These are phyloP conservation scores for Oryza longistaminata DNA, from an alignment of 176 grass and related monocot genomes.

Conservation along the genomic window DNA sequence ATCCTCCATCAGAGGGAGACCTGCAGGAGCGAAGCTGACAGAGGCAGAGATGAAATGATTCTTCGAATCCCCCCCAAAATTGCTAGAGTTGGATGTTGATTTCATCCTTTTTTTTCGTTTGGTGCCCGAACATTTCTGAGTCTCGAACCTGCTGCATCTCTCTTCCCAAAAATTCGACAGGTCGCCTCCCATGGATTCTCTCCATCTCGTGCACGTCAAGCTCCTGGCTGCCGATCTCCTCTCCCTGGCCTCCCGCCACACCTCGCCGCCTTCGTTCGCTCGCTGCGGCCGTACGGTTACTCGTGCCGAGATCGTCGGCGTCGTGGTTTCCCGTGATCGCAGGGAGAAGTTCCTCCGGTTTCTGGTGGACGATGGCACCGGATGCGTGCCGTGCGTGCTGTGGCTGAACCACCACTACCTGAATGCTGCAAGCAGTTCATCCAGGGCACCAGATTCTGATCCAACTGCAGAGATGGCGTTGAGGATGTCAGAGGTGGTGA, in stretches of 20 bases:
- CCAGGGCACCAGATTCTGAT: constrained; percentile 20
- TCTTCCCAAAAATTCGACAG: not conserved
- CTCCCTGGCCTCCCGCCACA: constrained; percentile 40
- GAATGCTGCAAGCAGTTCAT: not conserved
- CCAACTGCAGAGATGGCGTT: constrained; percentile 49
- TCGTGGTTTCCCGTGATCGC: constrained; percentile 60
- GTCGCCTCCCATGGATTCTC: constrained; percentile 37
- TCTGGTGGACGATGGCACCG: constrained; percentile 74
- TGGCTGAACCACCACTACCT: constrained; percentile 53
- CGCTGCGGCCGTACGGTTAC: constrained; percentile 37
- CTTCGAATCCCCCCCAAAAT: not conserved
- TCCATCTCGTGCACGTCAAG: constrained; percentile 53
- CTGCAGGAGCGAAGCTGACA: not conserved
- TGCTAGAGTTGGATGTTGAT: not conserved
- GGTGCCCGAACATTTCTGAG: constrained; percentile 4
- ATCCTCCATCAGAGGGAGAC: not conserved
- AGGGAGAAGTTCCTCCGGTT: constrained; percentile 64
- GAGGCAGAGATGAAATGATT: too few relatives aligned
- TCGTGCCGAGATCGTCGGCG: constrained; percentile 52
- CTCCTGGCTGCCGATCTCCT: constrained; percentile 68
- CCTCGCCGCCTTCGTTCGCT: constrained; percentile 39
- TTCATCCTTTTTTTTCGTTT: not conserved
- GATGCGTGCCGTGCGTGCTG: constrained; percentile 70
- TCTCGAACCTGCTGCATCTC: not conserved
- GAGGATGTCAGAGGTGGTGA: constrained; percentile 42